Evolutionary conservation across 129 eudicot genomes (phyloP).

Genomic region (Escallonia herrerae): DNA sequence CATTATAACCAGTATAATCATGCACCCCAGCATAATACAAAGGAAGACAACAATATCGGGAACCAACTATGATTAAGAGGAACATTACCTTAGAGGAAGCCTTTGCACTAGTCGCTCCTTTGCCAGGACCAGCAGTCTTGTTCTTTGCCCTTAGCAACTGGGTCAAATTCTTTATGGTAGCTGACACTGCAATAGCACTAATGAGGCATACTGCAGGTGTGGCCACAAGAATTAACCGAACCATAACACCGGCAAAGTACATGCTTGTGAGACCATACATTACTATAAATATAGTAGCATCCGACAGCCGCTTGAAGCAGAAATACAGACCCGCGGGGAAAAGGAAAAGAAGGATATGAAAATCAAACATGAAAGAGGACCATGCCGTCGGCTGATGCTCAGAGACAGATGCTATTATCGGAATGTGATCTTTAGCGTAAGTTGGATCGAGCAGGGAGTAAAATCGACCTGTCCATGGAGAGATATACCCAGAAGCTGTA

Average conservation of each 20-base stretch:
- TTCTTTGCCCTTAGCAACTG: constrained; percentile 51
- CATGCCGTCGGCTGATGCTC: constrained; percentile 98
- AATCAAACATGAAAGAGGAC: constrained; percentile 99
- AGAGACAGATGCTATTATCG: constrained; percentile 92
- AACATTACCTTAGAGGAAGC: constrained; percentile 71
- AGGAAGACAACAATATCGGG: neutral
- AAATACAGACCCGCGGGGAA: constrained; percentile 92
- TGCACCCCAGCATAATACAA: neutral
- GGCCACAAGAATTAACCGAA: constrained; percentile 91
- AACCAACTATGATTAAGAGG: neutral
- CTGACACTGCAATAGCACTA: constrained; percentile 95
- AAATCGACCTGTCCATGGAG: constrained; percentile 98
- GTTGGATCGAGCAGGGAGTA: constrained; percentile 96
- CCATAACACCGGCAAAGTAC: constrained; percentile 99
- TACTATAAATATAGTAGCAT: constrained; percentile 89
- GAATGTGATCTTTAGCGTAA: constrained; percentile 92
- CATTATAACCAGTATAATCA: neutral
- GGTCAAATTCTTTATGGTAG: constrained; percentile 79
- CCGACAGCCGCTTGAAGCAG: constrained; percentile 89
- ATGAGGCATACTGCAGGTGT: constrained; percentile 94
- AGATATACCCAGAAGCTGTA: constrained; percentile 90
- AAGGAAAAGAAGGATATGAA: constrained; percentile 71
- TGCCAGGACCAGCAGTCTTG: constrained; percentile 45
- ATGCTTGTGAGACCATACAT: constrained; percentile 96
- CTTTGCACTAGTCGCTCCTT: constrained; percentile 57